phyloP scores from a whole-genome alignment of 2,329 filamentous ascomycete genomes.

The Colletotrichum tropicicola region DNA sequence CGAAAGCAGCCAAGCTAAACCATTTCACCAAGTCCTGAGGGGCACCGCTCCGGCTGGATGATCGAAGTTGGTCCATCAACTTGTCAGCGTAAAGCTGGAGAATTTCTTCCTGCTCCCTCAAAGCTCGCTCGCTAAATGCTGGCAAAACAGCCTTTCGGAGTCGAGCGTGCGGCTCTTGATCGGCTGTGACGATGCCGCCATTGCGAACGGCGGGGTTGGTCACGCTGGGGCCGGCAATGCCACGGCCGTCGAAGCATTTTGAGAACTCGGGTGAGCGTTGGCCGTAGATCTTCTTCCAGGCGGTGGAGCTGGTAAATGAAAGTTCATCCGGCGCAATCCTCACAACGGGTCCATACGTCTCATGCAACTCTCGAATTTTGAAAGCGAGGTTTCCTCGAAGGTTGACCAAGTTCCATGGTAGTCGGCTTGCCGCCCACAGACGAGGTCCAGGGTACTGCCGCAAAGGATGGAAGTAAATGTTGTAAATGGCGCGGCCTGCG shows the following conservation, averaged over 20 bases:
- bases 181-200: conserved; percentile 20
- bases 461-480: conserved; percentile 58
- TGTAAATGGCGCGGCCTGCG: conserved; percentile 34
- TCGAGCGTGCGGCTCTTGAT: conserved; percentile 23
- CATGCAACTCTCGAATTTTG: conserved; percentile 50
- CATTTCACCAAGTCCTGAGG: conserved; percentile 40
- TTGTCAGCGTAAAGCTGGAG: conserved; percentile 18
- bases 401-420: conserved; percentile 52
- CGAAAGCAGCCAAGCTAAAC: conserved; percentile 49
- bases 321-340: conserved; percentile 40
- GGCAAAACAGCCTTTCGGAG: conserved; percentile 17
- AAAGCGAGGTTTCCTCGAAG: conserved; percentile 46
- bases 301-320: conserved; percentile 19
- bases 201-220: background rate
- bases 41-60: background rate
- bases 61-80: conserved; percentile 9
- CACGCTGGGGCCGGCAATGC: conserved; percentile 2
- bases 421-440: conserved; percentile 61
- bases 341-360: conserved; percentile 42
- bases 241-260: conserved; percentile 16
- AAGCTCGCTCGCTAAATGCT: conserved; percentile 10
- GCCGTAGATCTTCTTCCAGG: conserved; percentile 30
- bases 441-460: conserved; percentile 78
- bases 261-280: conserved; percentile 19
- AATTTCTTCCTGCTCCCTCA: conserved; percentile 22